phyloP scores from a whole-genome alignment of 768 basidiomycete species.

The Asterophora parasitica region DNA sequence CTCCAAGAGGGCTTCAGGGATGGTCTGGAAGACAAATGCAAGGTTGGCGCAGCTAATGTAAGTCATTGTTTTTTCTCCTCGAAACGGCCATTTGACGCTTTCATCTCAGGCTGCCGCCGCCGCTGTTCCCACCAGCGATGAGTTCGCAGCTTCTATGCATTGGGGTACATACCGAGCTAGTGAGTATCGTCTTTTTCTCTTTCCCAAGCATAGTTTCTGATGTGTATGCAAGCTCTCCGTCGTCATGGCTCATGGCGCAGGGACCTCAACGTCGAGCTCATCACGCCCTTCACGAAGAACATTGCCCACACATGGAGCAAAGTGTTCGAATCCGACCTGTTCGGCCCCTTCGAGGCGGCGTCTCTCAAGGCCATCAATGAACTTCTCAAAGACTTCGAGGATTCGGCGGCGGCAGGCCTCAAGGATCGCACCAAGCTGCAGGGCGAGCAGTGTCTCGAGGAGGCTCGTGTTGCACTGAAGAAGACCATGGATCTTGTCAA shows the following conservation, averaged over 20 bases:
- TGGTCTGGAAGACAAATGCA: conserved; percentile 56
- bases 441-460: conserved; percentile 46
- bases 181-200: conserved; percentile 23
- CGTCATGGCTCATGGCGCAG: conserved; percentile 51
- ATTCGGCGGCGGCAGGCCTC: conserved; percentile 44
- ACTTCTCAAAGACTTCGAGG: conserved; percentile 48
- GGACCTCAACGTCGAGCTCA: conserved; percentile 58
- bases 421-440: conserved; percentile 49
- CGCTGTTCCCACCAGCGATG: conserved; percentile 44
- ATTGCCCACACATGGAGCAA: conserved; percentile 56
- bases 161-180: conserved; percentile 58
- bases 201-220: not conserved
- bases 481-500: conserved; percentile 44
- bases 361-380: conserved; percentile 33
- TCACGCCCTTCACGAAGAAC: conserved; percentile 52
- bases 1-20: conserved; percentile 47
- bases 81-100: not conserved
- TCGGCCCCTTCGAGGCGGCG: conserved; percentile 40
- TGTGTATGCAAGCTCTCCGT: conserved; percentile 34
- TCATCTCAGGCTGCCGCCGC: conserved; percentile 32
- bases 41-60: conserved; percentile 45
- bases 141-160: conserved; percentile 51
- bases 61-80: conserved; percentile 12
- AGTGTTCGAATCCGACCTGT: conserved; percentile 58
- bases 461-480: conserved; percentile 44